Evolutionary conservation across 169 alveolate genomes (phyloP).

Genomic region (Eimeria sp.): DNA sequence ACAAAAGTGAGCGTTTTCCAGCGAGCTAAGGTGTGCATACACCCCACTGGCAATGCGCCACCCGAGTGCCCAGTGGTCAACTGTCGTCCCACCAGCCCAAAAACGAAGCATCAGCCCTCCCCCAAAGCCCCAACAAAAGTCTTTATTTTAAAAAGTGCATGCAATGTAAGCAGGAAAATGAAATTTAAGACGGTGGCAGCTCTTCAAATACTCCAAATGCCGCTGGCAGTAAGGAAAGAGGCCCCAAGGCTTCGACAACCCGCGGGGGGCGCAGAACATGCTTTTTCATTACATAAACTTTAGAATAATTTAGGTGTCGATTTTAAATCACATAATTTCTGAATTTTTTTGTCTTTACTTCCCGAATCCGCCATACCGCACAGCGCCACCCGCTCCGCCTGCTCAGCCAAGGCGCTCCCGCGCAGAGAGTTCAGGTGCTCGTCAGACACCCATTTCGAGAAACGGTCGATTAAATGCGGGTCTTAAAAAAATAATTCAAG

Average conservation of each 20-base stretch:
- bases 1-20: neutral
- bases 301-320: too few relatives aligned
- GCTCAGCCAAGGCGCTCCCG: neutral
- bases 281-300: neutral
- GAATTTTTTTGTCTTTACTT: neutral
- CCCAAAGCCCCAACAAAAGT: neutral
- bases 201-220: neutral
- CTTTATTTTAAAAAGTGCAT: neutral
- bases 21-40: neutral
- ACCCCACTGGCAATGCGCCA: neutral
- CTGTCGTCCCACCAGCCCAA: neutral
- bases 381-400: neutral
- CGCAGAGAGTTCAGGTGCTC: neutral
- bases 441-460: neutral
- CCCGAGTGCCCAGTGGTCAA: neutral
- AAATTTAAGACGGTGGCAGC: neutral
- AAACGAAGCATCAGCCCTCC: neutral
- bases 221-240: neutral
- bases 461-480: neutral
- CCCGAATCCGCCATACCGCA: neutral
- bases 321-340: neutral
- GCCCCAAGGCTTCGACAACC: neutral
- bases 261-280: neutral
- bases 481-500: too few relatives aligned
- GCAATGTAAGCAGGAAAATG: neutral